These are phyloP conservation scores for Vitis rotundifolia DNA, from an alignment of 164 flowering plant genomes.

Conservation along the genomic window DNA sequence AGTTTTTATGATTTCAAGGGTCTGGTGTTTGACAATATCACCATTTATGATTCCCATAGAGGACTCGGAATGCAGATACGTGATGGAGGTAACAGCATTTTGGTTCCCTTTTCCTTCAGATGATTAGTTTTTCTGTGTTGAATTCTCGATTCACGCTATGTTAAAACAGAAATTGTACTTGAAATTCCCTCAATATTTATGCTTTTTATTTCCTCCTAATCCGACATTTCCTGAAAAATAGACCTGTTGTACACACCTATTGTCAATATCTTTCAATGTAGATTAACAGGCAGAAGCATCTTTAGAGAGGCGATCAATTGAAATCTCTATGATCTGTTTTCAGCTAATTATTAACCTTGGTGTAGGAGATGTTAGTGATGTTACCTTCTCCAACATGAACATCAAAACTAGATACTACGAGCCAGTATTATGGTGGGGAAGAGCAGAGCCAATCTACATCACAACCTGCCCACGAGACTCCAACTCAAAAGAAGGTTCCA, in stretches of 20 bases:
- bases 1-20: conserved; percentile 66
- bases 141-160: background rate
- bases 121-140: background rate
- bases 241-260: no score
- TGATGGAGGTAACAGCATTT: conserved; percentile 77
- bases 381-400: conserved; percentile 90
- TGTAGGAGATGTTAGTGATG: conserved; percentile 78
- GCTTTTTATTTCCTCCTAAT: background rate
- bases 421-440: conserved; percentile 91
- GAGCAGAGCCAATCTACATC: conserved; percentile 94
- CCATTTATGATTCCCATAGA: conserved; percentile 86
- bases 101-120: background rate
- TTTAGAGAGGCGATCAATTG: no score
- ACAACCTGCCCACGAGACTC: conserved; percentile 76
- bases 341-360: background rate
- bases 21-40: conserved; percentile 79
- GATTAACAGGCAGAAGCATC: no score
- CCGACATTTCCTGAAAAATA: background rate
- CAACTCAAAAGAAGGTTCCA: conserved; percentile 60
- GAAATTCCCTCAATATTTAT: background rate
- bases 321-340: background rate
- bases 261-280: no score
- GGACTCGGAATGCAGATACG: conserved; percentile 97
- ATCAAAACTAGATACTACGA: conserved; percentile 90
- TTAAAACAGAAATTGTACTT: background rate